Conservation (phyloP, 345 rosid genomes). For the Salix suchowensis region DNA sequence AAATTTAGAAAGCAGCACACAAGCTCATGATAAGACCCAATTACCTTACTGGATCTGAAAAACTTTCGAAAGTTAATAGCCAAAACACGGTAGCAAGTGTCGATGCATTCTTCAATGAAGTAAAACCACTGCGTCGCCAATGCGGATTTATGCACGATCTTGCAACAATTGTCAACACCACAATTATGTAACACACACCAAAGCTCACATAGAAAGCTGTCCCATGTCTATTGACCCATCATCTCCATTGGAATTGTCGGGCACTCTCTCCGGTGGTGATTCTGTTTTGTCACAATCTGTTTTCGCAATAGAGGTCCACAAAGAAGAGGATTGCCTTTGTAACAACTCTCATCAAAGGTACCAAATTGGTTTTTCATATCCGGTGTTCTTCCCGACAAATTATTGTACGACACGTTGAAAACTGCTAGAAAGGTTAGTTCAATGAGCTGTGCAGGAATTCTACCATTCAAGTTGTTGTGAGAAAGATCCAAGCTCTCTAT, state of each 20-base stretch:
- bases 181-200: background rate
- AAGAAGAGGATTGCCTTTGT: constrained; percentile 25
- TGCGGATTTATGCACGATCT: constrained; percentile 8
- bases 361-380: constrained; percentile 13
- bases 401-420: constrained; percentile 36
- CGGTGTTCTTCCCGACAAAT: constrained; percentile 23
- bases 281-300: background rate
- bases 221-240: constrained; percentile 7
- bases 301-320: constrained; percentile 23
- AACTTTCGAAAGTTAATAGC: background rate
- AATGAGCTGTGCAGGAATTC: constrained; percentile 21
- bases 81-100: background rate
- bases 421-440: constrained; percentile 5
- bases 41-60: background rate
- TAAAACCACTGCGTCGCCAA: constrained; percentile 13
- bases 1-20: too few species aligned
- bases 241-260: background rate
- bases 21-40: background rate
- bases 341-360: constrained; percentile 17
- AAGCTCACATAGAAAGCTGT: background rate
- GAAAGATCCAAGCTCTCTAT: constrained; percentile 39
- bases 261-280: background rate
- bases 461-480: constrained; percentile 17
- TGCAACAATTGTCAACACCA: background rate
- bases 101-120: background rate